Conservation (phyloP, 2,329 filamentous ascomycete genomes). For the Sclerotinia borealis region DNA sequence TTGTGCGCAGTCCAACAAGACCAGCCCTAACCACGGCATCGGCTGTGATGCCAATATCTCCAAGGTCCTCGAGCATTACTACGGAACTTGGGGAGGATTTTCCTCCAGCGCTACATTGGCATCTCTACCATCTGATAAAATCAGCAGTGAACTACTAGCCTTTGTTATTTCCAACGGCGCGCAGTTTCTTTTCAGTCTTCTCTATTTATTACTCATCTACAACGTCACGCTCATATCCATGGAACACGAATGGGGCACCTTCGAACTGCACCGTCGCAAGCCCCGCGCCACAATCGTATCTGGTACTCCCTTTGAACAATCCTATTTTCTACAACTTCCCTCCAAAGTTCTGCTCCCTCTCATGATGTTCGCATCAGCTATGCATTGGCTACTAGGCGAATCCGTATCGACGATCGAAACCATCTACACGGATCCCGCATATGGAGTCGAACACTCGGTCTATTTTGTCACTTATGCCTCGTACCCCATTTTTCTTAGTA, state of each 20-base stretch:
- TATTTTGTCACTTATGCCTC: slow-evolving; percentile 20
- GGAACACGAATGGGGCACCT: slow-evolving; percentile 23
- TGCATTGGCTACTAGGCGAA: slow-evolving; percentile 23
- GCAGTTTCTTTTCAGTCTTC: slow-evolving; percentile 19
- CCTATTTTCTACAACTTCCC: slow-evolving; percentile 21
- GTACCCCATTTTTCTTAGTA: slow-evolving; percentile 21
- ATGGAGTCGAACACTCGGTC: slow-evolving; percentile 16
- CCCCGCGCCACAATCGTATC: slow-evolving; percentile 19
- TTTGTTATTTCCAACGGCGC: slow-evolving; percentile 23
- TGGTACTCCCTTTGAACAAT: slow-evolving; percentile 18
- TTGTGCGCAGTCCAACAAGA: background rate
- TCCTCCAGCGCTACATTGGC: slow-evolving; percentile 16
- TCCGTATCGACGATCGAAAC: slow-evolving; percentile 19
- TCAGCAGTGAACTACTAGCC: slow-evolving; percentile 17
- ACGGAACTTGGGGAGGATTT: slow-evolving; percentile 21
- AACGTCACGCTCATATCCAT: slow-evolving; percentile 23
- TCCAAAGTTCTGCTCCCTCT: slow-evolving; percentile 16
- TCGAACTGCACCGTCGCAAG: slow-evolving; percentile 14
- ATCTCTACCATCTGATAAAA: slow-evolving; percentile 12
- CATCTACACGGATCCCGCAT: slow-evolving; percentile 17
- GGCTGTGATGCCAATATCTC: slow-evolving; percentile 1
- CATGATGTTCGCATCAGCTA: slow-evolving; percentile 19
- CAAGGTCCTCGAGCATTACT: background rate
- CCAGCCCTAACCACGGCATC: accelerated
- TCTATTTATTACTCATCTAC: slow-evolving; percentile 21